Evolutionary conservation across 2,329 filamentous ascomycete genomes (phyloP).

Genomic region (Elsinoe batatas): DNA sequence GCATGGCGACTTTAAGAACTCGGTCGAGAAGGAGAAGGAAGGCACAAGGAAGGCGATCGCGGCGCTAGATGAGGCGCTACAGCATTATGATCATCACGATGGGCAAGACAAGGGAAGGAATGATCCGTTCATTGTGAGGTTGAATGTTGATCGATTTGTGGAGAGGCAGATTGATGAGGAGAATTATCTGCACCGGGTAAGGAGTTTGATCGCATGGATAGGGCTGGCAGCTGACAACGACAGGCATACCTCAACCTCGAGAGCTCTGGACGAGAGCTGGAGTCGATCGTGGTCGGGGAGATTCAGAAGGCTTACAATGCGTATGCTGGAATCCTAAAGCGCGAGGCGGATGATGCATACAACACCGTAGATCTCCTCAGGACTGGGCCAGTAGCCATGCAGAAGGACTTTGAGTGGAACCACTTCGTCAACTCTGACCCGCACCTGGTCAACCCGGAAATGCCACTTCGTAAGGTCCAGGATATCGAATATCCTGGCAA

Average conservation of each 20-base stretch:
- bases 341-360: constrained; percentile 76
- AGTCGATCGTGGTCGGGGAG: constrained; percentile 92
- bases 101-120: constrained; percentile 70
- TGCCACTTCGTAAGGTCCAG: constrained; percentile 67
- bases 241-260: constrained; percentile 92
- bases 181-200: constrained; percentile 86
- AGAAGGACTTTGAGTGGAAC: constrained; percentile 86
- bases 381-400: constrained; percentile 79
- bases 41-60: constrained; percentile 68
- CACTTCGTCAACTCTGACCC: constrained; percentile 70
- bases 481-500: constrained; percentile 88
- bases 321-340: constrained; percentile 80
- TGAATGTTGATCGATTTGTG: constrained; percentile 80
- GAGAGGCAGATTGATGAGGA: constrained; percentile 93
- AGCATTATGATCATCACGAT: constrained; percentile 64
- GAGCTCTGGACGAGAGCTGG: constrained; percentile 84
- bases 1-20: constrained; percentile 92
- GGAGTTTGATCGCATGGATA: constrained; percentile 22
- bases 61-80: constrained; percentile 70
- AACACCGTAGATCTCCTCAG: constrained; percentile 71
- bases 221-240: not conserved
- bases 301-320: constrained; percentile 97
- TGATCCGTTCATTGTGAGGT: constrained; percentile 79
- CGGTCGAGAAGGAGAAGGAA: constrained; percentile 91
- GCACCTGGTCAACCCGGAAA: constrained; percentile 74